Percentiles rank a stretch among this genome's conserved stretches.
Evolutionary conservation across 495 filamentous ascomycete species (phyloP).

Genomic region (Daldinia vernicosa): DNA sequence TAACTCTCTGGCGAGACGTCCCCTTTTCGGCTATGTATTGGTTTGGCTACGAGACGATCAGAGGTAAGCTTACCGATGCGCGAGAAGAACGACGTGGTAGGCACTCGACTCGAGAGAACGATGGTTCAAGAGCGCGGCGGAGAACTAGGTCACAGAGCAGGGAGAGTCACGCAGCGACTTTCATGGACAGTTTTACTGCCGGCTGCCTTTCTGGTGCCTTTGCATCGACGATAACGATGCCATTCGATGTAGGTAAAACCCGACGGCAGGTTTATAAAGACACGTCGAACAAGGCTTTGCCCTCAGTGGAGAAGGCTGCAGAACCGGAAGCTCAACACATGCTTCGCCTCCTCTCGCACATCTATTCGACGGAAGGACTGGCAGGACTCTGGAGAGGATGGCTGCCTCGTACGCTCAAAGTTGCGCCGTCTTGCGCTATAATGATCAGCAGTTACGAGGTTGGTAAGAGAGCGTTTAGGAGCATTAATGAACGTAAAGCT

Average conservation of each 20-base stretch:
- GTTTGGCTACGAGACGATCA: slow-evolving; percentile 92
- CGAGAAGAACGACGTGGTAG: slow-evolving; percentile 62
- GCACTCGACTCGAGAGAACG: slow-evolving; percentile 42
- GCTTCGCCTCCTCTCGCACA: slow-evolving; percentile 82
- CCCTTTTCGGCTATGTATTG: slow-evolving; percentile 98
- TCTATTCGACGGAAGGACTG: slow-evolving; percentile 84
- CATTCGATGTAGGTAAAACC: slow-evolving; percentile 98
- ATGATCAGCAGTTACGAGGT: slow-evolving; percentile 99
- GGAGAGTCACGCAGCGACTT: slow-evolving; percentile 72
- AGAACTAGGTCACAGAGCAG: slow-evolving; percentile 59
- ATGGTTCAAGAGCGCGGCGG: slow-evolving; percentile 46
- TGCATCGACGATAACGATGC: slow-evolving; percentile 90
- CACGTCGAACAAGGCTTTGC: slow-evolving; percentile 40
- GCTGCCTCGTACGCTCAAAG: slow-evolving; percentile 90
- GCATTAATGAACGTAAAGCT: slow-evolving; percentile 73
- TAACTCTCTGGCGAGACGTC: slow-evolving; percentile 96
- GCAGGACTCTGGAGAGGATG: slow-evolving; percentile 88
- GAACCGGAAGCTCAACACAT: slow-evolving; percentile 77
- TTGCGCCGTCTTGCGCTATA: slow-evolving; percentile 97
- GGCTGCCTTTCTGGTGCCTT: slow-evolving; percentile 83
- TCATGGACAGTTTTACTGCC: slow-evolving; percentile 87
- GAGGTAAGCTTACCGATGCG: slow-evolving; percentile 68
- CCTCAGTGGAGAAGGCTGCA: slow-evolving; percentile 45
- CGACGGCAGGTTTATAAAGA: slow-evolving; percentile 82
- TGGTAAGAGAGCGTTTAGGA: slow-evolving; percentile 85